Percentiles rank a stretch among this genome's conserved stretches.
phyloP scores from a whole-genome alignment of 139 green algal genomes.

The Ostreobium quekettii region DNA sequence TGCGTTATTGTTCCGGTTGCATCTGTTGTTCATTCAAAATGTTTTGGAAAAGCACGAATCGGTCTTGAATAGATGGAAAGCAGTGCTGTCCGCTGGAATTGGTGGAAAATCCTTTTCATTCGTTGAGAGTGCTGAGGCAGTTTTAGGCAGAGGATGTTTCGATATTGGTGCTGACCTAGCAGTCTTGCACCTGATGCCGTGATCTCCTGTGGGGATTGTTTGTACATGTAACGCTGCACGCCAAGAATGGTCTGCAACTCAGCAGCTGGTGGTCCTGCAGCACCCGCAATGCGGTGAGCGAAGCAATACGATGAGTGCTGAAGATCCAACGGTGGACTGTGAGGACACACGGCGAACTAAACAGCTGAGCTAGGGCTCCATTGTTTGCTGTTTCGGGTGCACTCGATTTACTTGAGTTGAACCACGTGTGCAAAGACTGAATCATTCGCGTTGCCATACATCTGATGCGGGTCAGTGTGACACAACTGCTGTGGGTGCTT shows the following conservation, averaged over 20 bases:
- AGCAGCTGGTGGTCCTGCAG: not conserved
- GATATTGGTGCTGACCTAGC: too few species aligned
- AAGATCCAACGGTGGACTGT: not conserved
- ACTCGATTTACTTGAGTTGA: constrained; percentile 5
- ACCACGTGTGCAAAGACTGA: constrained; percentile 7
- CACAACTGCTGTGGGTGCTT: not conserved
- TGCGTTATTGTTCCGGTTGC: too few species aligned
- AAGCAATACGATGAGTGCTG: too few species aligned
- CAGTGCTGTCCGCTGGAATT: not conserved
- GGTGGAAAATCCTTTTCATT: not conserved
- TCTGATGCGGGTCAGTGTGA: too few species aligned
- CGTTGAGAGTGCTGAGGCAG: not conserved
- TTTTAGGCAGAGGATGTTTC: too few species aligned
- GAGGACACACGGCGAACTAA: constrained; percentile 51
- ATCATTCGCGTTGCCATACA: not conserved
- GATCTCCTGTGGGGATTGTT: too few species aligned
- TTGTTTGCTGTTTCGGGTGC: constrained; percentile 50
- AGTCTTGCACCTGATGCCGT: too few species aligned
- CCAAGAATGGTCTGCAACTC: not conserved
- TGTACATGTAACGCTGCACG: too few species aligned
- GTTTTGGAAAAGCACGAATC: too few species aligned
- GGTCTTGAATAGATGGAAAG: not conserved
- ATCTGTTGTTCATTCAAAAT: too few species aligned
- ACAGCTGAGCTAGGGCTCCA: constrained; percentile 49
- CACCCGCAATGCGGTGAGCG: too few species aligned